Evolutionary conservation across 2,329 filamentous ascomycete genomes (phyloP).

Genomic region (Talaromyces sp.): DNA sequence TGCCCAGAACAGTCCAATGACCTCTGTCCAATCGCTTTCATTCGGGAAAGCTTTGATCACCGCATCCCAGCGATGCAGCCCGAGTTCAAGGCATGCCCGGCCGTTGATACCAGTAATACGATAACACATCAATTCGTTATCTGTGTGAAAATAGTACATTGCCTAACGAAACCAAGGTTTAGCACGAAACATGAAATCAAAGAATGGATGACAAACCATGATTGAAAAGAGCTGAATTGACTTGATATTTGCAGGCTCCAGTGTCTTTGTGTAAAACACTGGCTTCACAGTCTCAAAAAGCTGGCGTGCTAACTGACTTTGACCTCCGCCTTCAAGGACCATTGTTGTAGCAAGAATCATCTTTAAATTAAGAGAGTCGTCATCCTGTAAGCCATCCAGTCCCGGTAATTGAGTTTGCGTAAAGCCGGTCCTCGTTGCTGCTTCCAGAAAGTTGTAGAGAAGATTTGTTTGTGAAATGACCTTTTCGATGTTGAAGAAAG

Average conservation of each 20-base stretch:
- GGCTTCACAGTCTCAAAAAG: slow-evolving; percentile 73
- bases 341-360: slow-evolving; percentile 75
- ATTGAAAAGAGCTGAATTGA: slow-evolving; percentile 56
- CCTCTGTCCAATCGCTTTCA: slow-evolving; percentile 62
- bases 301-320: slow-evolving; percentile 66
- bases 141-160: slow-evolving; percentile 76
- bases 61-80: slow-evolving; percentile 73
- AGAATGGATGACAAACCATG: slow-evolving; percentile 26
- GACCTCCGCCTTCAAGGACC: slow-evolving; percentile 70
- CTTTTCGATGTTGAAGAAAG: slow-evolving; percentile 68
- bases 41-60: slow-evolving; percentile 62
- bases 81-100: slow-evolving; percentile 72
- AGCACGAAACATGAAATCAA: not conserved
- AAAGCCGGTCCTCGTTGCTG: slow-evolving; percentile 55
- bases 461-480: slow-evolving; percentile 65
- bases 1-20: slow-evolving; percentile 75
- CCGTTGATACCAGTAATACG: slow-evolving; percentile 78
- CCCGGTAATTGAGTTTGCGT: slow-evolving; percentile 52
- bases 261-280: slow-evolving; percentile 60
- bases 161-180: slow-evolving; percentile 40
- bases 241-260: slow-evolving; percentile 53
- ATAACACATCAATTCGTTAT: slow-evolving; percentile 83
- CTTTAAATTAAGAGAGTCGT: slow-evolving; percentile 68
- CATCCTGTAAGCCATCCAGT: slow-evolving; percentile 56
- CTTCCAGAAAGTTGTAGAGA: slow-evolving; percentile 69